Conservation (phyloP, 2,329 filamentous ascomycete species). For the Tolypocladium paradoxum region DNA sequence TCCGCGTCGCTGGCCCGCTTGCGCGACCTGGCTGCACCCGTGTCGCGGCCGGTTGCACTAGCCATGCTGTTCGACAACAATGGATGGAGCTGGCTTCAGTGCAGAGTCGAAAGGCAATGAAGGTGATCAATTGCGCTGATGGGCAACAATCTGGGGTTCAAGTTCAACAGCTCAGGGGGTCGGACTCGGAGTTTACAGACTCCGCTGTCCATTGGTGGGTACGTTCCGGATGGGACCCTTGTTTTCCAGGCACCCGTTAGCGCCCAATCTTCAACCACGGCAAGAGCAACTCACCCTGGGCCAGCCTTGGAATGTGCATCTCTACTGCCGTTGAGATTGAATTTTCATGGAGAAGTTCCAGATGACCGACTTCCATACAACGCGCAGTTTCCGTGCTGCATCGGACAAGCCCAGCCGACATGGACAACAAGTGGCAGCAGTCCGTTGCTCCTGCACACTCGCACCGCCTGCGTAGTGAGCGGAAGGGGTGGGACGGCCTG, state of each 20-base stretch:
- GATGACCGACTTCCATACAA: neutral
- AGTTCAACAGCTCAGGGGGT: neutral
- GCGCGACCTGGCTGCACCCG: constrained; percentile 20
- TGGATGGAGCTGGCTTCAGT: neutral
- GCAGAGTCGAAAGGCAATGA: neutral
- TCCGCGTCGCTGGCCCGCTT: constrained; percentile 33
- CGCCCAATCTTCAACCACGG: neutral
- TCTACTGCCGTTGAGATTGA: no score
- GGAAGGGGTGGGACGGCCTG: neutral
- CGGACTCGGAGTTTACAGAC: neutral
- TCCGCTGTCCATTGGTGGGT: neutral
- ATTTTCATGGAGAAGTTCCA: no score
- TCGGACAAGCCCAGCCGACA: neutral
- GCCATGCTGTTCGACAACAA: constrained; percentile 13
- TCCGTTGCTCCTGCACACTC: neutral
- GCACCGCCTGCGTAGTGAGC: neutral
- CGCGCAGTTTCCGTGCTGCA: neutral
- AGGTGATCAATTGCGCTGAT: neutral
- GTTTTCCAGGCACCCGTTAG: neutral
- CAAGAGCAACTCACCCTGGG: neutral
- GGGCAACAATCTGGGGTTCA: neutral
- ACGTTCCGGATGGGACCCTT: neutral
- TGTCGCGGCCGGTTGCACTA: constrained; percentile 17
- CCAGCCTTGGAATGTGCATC: neutral
- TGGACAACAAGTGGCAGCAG: neutral